phyloP scores from a whole-genome alignment of 148 eudicot genomes.

The Salicornia ramosissima region DNA sequence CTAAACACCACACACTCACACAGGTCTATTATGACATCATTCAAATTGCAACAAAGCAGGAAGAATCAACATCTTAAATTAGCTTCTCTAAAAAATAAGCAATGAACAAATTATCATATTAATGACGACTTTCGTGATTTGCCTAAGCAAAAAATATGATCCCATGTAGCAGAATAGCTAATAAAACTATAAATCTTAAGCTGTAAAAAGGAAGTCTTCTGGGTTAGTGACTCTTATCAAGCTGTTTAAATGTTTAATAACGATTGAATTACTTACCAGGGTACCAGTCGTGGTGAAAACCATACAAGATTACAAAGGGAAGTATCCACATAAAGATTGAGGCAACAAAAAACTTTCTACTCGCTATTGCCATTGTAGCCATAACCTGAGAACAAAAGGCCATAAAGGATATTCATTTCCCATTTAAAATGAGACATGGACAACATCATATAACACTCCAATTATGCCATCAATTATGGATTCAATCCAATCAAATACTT shows the following conservation, averaged over 20 bases:
- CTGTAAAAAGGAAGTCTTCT: neutral
- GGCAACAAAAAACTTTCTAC: slow-evolving; percentile 48
- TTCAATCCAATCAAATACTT: too few species aligned
- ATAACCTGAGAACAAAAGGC: slow-evolving; percentile 23
- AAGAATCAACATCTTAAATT: neutral
- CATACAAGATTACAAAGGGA: slow-evolving; percentile 61
- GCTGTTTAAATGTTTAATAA: neutral
- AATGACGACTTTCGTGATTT: neutral
- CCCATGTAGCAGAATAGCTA: neutral
- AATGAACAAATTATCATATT: neutral
- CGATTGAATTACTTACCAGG: slow-evolving; percentile 45
- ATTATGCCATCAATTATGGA: too few species aligned
- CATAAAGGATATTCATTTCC: neutral
- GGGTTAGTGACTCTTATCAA: neutral
- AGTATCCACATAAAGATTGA: slow-evolving; percentile 65
- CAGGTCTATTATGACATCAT: neutral
- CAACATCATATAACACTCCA: neutral
- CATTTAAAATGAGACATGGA: neutral
- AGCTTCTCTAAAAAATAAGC: neutral
- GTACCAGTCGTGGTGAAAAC: slow-evolving; percentile 55
- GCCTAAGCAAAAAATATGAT: neutral
- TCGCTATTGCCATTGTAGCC: slow-evolving; percentile 37
- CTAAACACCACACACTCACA: neutral
- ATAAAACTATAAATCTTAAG: neutral
- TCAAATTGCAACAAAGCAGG: neutral